Conservation (phyloP, 495 filamentous ascomycete species). For the Hyphodiscus hymeniophilus region DNA sequence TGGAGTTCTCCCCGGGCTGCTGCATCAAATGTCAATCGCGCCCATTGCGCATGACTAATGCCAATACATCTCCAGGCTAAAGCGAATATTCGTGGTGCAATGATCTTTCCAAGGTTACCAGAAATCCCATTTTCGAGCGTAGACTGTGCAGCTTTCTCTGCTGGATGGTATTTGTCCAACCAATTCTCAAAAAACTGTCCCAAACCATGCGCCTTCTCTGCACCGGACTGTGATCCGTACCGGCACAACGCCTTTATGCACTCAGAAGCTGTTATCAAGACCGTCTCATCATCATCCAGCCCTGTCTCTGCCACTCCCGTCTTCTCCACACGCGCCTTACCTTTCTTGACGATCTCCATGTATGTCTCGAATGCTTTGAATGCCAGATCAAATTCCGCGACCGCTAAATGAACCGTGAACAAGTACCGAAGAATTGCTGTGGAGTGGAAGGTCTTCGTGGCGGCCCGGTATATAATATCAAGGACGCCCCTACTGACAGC, state of each 20-base stretch:
- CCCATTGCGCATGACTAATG: conserved; percentile 77
- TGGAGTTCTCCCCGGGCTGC: conserved; percentile 60
- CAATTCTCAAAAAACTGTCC: conserved; percentile 58
- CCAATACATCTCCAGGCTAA: conserved; percentile 74
- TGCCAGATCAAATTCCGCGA: conserved; percentile 85
- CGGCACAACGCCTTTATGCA: conserved; percentile 74
- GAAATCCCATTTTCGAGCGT: conserved; percentile 26
- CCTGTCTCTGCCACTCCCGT: conserved; percentile 61
- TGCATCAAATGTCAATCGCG: conserved; percentile 65
- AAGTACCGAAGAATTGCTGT: conserved; percentile 77
- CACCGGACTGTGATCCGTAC: conserved; percentile 65
- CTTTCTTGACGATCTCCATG: conserved; percentile 72
- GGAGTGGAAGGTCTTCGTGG: conserved; percentile 90
- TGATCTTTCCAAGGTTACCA: background rate
- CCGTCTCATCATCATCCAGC: conserved; percentile 66
- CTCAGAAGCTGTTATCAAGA: conserved; percentile 67
- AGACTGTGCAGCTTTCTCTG: conserved; percentile 24
- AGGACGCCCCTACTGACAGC: conserved; percentile 62
- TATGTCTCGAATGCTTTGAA: conserved; percentile 84
- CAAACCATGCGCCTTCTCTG: conserved; percentile 67
- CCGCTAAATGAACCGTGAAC: conserved; percentile 75
- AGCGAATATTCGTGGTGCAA: conserved; percentile 42
- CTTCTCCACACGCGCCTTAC: conserved; percentile 72
- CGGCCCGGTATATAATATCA: conserved; percentile 79
- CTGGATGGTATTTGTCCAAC: conserved; percentile 38